Base-by-base conservation (phyloP, 495 filamentous ascomycete genomes). In the Xylaria bambusicola region DNA sequence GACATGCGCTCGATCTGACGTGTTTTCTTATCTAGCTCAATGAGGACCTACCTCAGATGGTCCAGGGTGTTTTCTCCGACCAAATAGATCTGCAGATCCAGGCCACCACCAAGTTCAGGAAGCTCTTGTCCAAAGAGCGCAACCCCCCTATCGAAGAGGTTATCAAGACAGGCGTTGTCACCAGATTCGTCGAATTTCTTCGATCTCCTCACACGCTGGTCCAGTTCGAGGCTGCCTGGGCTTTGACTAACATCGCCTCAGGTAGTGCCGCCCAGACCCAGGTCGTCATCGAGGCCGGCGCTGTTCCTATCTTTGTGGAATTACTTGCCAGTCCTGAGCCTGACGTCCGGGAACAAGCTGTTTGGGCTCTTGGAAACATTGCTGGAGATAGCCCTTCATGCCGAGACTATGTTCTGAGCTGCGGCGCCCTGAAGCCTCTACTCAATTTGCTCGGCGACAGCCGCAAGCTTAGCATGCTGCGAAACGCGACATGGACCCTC, bases 221-320 rank as follows among this genome's bases (percentile, higher is more conserved):
- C 49, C 95, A 99, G 76, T 99, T 99, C 73, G 95, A 99, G 77
- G 94, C 95, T 66, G 95, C 95, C 9, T 99, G 95, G 95, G 95
- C 95, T 62, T 80, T 99, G 70, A 99, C 95, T 77, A 99, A 99
- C 80, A 99, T 99, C 76, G 95, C 95, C 46, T 97, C 93, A 33
- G 95, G 95, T 63, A 97, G 93, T 57, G 93, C 95, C 40, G 87
- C 91, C 64, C 95, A 99, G 75, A 99, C 95, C 52, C 93, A 99
- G 73, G 94, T 97, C 15, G 95, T 99, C 66, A 98, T 99, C 67
- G 93, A 97, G 74, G 94, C 95, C 54, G 93, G 94, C 66, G 95
- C 95, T 62, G 95, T 99, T 23, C 95, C 95, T 7, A 98, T 99
- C 71, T 99, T 99, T 68, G 93, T 97, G 52, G 93, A 99, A 79